These are phyloP conservation scores for Cladobotryum mycophilum DNA, from an alignment of 2,329 filamentous ascomycete genomes.

Conservation along the genomic window DNA sequence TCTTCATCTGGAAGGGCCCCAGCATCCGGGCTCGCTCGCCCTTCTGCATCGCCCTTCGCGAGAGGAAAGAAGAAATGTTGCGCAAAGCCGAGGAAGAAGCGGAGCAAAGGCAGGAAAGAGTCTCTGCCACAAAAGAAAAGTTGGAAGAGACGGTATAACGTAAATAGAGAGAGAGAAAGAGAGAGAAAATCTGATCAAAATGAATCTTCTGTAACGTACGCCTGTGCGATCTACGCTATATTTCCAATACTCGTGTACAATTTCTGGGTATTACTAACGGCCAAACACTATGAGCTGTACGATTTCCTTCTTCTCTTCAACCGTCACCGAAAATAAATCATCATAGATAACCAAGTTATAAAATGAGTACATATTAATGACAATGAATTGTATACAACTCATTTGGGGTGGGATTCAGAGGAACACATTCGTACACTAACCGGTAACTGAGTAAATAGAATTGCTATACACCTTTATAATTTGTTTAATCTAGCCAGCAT, in stretches of 20 bases:
- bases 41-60: constrained; percentile 56
- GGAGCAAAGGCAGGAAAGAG: constrained; percentile 23
- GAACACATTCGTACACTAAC: no score
- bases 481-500: no score
- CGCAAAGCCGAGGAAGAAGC: constrained; percentile 30
- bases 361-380: background rate
- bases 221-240: no score
- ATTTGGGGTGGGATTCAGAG: no score
- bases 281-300: no score
- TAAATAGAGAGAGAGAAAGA: no score
- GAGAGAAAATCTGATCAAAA: background rate
- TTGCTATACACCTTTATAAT: background rate
- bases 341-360: no score
- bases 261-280: no score
- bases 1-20: constrained; percentile 50
- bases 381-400: no score
- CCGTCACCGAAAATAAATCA: no score
- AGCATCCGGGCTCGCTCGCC: constrained; percentile 49
- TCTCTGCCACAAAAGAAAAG: constrained; percentile 16
- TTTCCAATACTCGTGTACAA: no score
- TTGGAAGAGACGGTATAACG: constrained; percentile 8
- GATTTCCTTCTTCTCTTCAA: no score
- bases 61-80: constrained; percentile 43
- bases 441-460: background rate
- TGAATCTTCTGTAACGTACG: background rate